Percentiles rank a stretch among this genome's conserved stretches.
Conservation (phyloP, 495 filamentous ascomycete species). For the Mytilinidion resinicola region DNA sequence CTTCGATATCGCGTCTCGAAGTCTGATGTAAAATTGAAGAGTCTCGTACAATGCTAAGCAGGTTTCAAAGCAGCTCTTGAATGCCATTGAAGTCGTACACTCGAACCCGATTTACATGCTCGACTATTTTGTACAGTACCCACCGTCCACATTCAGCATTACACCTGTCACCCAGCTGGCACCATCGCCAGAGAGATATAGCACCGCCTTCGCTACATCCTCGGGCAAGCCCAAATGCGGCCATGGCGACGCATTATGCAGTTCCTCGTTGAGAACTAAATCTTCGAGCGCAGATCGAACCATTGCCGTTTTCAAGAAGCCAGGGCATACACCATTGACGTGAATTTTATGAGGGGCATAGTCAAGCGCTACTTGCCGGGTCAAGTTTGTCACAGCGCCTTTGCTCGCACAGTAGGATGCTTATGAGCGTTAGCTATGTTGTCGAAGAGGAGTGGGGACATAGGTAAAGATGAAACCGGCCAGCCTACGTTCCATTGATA, state of each 20-base stretch:
- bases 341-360: conserved; percentile 49
- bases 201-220: conserved; percentile 28
- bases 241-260: conserved; percentile 26
- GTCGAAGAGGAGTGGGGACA: background rate
- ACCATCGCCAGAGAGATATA: conserved; percentile 33
- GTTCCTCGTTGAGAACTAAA: background rate
- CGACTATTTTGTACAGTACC: conserved; percentile 5
- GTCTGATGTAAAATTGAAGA: too few relatives aligned
- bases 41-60: too few relatives aligned
- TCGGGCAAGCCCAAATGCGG: conserved; percentile 23
- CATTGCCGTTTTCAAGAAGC: conserved; percentile 38
- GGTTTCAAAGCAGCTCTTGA: too few relatives aligned
- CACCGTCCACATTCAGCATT: conserved; percentile 32
- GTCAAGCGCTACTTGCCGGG: conserved; percentile 46
- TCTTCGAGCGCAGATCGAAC: conserved; percentile 2
- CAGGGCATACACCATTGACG: conserved; percentile 51
- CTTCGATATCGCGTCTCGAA: too few relatives aligned
- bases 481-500: conserved; percentile 1
- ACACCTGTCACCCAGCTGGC: conserved; percentile 31
- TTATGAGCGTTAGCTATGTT: background rate
- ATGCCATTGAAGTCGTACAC: too few relatives aligned
- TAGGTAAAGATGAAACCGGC: conserved; percentile 10
- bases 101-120: too few relatives aligned
- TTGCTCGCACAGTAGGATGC: conserved; percentile 46
- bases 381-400: conserved; percentile 46